Evolutionary conservation across 805 yeast genomes (phyloP).

Genomic region (Candida nemodendra): DNA sequence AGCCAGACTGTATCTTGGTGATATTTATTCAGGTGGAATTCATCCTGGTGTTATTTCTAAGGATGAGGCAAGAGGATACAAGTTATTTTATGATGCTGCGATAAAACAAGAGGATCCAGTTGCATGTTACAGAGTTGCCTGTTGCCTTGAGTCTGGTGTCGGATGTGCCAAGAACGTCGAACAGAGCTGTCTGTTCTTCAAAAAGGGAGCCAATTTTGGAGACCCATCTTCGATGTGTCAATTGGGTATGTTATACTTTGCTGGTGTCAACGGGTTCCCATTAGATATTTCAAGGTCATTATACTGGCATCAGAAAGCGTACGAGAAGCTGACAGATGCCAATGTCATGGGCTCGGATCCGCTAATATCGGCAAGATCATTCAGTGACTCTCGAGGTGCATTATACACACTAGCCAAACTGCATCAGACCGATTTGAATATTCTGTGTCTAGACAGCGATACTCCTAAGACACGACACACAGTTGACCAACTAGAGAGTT

Average conservation of each 20-base stretch:
- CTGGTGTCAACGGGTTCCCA: constrained; percentile 34
- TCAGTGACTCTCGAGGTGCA: constrained; percentile 34
- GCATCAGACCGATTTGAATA: constrained; percentile 35
- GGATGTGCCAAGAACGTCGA: constrained; percentile 45
- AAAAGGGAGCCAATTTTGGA: constrained; percentile 59
- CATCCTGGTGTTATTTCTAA: constrained; percentile 49
- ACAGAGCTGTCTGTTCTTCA: constrained; percentile 53
- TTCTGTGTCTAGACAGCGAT: constrained; percentile 28
- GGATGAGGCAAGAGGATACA: constrained; percentile 61
- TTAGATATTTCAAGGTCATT: constrained; percentile 28
- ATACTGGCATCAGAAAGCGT: constrained; percentile 30
- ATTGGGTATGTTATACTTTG: constrained; percentile 61
- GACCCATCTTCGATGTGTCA: constrained; percentile 71
- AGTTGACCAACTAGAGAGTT: constrained; percentile 32
- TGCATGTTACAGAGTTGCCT: constrained; percentile 68
- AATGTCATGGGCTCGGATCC: constrained; percentile 33
- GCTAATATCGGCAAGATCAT: constrained; percentile 33
- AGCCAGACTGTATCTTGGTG: constrained; percentile 59
- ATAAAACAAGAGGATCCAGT: constrained; percentile 49
- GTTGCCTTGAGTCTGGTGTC: constrained; percentile 66
- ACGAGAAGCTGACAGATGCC: constrained; percentile 22
- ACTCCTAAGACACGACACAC: constrained; percentile 32
- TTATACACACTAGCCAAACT: constrained; percentile 36
- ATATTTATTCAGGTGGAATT: constrained; percentile 51
- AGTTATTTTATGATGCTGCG: constrained; percentile 59